Evolutionary conservation across 495 filamentous ascomycete genomes (phyloP), one percentile per base, ranked within the genome.

Genomic region (Acidomyces sp.): DNA sequence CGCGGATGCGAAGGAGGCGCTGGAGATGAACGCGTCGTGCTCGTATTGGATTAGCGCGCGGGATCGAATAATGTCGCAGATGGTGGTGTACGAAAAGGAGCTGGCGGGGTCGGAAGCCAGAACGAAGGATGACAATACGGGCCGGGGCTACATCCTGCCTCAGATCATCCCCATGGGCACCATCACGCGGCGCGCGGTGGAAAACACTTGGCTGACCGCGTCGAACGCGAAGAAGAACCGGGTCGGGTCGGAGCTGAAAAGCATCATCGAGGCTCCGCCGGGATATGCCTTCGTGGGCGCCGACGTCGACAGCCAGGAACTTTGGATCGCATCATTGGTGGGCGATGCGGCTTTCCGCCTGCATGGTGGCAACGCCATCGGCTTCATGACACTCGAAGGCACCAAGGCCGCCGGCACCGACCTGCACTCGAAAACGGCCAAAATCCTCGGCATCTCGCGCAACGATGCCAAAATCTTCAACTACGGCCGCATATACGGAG

Each of bases 91-190:
- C 49, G 66, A 82, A 39, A 67, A 75, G 32, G 74, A 92, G 20
- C 11, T 42, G 4, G 30, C 44, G 3, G 26, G 16, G 6, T 34
- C 39, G 6, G 46, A 39, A 3, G n/a, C n/a, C n/a, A n/a, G n/a
- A n/a, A n/a, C n/a, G n/a, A 48, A 53, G 26, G 9, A 12, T 16
- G 20, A 31, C 27, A 6, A 50, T 49, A 18, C 56, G 54, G 65
- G 69, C n/a, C 40, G 71, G 6, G 90, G 90, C 3, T 90, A 82
- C 49, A 95, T 99, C 48, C 63, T 99, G n/a, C 90, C 90, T n/a
- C 90, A 99, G 53, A 62, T 99, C 38, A 95, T 99, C 44, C 90
- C 90, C 7, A 99, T 99, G 90, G 90, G 90, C 11, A 99, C 90
- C 13, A 80, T 99, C 40, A 99, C 90, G n/a, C 72, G 90, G 26